A percentile compares a stretch with the other conserved stretches of the same genome.
Conservation (phyloP, 176 grass and related monocot species). For the Sorghum bicolor region DNA sequence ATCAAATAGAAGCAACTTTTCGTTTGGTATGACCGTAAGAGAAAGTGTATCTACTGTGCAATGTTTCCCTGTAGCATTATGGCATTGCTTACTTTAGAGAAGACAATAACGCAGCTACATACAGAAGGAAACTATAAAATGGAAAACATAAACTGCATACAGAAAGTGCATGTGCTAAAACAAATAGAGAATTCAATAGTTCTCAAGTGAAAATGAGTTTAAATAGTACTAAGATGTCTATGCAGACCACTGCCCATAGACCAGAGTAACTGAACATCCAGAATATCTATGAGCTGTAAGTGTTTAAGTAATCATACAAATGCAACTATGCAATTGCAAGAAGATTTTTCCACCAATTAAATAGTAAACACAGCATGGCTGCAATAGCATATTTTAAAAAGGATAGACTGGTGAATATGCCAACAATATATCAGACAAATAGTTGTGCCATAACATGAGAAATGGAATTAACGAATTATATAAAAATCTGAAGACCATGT, state of each 20-base stretch:
- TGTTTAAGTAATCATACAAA: neutral
- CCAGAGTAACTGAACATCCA: neutral
- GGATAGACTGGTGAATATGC: neutral
- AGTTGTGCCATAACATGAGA: conserved; percentile 16
- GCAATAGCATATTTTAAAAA: conserved; percentile 9
- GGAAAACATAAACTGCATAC: neutral
- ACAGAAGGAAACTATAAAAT: neutral
- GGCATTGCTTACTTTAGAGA: neutral
- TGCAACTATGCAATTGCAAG: neutral
- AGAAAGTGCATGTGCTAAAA: conserved; percentile 13
- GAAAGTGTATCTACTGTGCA: neutral
- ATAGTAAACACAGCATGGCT: neutral
- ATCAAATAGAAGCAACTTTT: neutral
- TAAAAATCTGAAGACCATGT: conserved; percentile 18
- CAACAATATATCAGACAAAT: neutral
- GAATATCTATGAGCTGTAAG: neutral
- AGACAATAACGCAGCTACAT: neutral
- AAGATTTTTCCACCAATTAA: neutral
- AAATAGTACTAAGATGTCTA: conserved; percentile 1
- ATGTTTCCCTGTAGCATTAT: neutral
- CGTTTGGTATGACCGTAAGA: neutral
- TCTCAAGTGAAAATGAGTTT: neutral
- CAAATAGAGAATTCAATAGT: neutral
- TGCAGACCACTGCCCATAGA: neutral
- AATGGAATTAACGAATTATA: conserved; percentile 30